Evolutionary conservation across 2,329 filamentous ascomycete genomes (phyloP).

Genomic region (Fusarium algeriense): DNA sequence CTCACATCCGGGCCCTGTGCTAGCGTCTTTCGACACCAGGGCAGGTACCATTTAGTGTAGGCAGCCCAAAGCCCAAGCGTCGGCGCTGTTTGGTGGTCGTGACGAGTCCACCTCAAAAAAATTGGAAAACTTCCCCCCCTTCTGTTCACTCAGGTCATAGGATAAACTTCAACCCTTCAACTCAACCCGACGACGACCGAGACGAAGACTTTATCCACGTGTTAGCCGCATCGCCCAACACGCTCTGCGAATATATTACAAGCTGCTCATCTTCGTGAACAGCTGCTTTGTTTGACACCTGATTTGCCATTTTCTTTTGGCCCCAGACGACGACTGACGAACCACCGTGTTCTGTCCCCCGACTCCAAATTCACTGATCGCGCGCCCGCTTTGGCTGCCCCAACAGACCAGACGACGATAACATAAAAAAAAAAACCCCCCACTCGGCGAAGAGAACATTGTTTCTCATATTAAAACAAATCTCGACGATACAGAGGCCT

Average conservation of each 20-base stretch:
- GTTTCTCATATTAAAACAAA: conserved; percentile 15
- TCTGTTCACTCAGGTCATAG: conserved; percentile 4
- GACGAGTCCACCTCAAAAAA: conserved; percentile 31
- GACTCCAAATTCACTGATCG: conserved; percentile 46
- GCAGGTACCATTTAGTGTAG: conserved; percentile 29
- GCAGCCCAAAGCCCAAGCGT: conserved; percentile 21
- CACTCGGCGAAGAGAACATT: conserved; percentile 21
- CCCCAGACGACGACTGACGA: conserved; percentile 42
- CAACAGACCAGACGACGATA: conserved; percentile 35
- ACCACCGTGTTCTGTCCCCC: conserved; percentile 42
- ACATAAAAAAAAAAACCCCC: background rate
- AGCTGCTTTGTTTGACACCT: conserved; percentile 26
- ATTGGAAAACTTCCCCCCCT: conserved; percentile 32
- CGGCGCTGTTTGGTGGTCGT: conserved; percentile 19
- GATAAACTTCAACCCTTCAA: conserved; percentile 47
- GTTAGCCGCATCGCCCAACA: conserved; percentile 45
- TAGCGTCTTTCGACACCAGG: conserved; percentile 25
- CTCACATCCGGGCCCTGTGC: conserved; percentile 23
- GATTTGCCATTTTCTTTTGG: conserved; percentile 35
- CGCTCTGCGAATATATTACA: conserved; percentile 39
- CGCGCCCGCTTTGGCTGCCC: conserved; percentile 44
- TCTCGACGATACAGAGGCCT: conserved; percentile 19
- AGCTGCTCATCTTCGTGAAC: conserved; percentile 30
- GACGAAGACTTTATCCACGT: conserved; percentile 40
- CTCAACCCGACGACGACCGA: conserved; percentile 47